Base-by-base conservation (phyloP, 2,329 filamentous ascomycete species). In the Didymella arachidicola region DNA sequence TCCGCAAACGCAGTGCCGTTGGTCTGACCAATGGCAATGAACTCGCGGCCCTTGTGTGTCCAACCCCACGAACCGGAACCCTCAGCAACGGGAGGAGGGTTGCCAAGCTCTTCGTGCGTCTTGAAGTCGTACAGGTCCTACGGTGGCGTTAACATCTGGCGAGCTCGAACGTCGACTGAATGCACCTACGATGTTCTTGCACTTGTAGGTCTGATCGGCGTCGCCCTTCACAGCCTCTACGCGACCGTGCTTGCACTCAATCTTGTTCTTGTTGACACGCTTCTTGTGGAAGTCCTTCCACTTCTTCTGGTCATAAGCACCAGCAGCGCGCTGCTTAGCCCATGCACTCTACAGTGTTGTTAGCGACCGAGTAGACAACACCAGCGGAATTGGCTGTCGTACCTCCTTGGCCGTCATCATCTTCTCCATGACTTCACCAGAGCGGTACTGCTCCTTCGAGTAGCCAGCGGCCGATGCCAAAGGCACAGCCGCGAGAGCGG, bases 1-100 rank as follows among this genome's bases (percentile, higher is more conserved):
- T 86, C 83, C 22, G 80, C 78, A 63, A 86, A 85, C 7, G 82
- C 80, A 26, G 83, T 78, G n/a, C 83, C 83, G 61, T 85, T 83
- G n/a, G 80, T 80, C 64, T 85, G 83, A 4, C 81, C 83, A 61
- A 84, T 80, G 63, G 82, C 82, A 52, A 82, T 79, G 62, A 86
- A 85, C 62, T 86, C 84, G 36, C 83, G 82, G 43, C 82, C 82
- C 2, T 74, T 71, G 51, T 82, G 77, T 0, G 79, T 81, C 83
- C 83, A 84, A 14, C 83, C 83, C 83, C 83, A 85, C 0, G 80
- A 83, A 10, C 77, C 78, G 29, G 76, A 78, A 16, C 79, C 79
- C 45, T 79, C 74, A 30, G 75, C 77, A 30, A 63, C 46, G 12
- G 58, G 68, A 39, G 67, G 66, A 26, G 67, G 66, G 62, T 81